Conservation (phyloP, 2,329 filamentous ascomycete species). For the Cladorrhinum sp. region DNA sequence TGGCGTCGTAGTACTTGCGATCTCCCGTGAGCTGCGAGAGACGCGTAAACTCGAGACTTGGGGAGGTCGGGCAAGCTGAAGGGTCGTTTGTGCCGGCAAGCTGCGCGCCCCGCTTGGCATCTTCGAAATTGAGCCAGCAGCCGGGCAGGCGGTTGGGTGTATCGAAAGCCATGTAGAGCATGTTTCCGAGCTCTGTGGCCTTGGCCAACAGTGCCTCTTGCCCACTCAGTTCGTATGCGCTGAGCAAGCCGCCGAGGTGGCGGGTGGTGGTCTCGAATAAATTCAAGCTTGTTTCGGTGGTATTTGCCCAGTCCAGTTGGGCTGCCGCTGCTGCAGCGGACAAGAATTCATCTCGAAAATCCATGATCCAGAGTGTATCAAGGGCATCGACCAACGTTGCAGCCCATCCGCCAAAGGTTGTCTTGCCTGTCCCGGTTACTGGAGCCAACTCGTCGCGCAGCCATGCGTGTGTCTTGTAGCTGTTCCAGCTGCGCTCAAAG, state of each 20-base stretch:
- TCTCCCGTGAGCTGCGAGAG: constrained; percentile 67
- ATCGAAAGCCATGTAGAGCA: constrained; percentile 48
- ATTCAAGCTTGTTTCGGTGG: constrained; percentile 38
- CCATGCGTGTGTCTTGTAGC: constrained; percentile 53
- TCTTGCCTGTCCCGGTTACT: constrained; percentile 44
- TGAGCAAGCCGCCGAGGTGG: constrained; percentile 44
- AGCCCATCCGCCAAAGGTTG: constrained; percentile 53
- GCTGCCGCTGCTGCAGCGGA: constrained; percentile 48
- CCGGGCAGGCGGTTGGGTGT: constrained; percentile 48
- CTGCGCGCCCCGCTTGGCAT: constrained; percentile 36
- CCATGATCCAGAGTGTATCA: constrained; percentile 64
- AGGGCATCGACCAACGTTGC: constrained; percentile 60
- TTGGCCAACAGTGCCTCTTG: constrained; percentile 43
- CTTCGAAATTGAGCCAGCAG: constrained; percentile 55
- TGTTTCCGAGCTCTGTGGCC: constrained; percentile 44
- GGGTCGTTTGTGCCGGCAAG: constrained; percentile 36
- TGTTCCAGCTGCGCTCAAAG: constrained; percentile 46
- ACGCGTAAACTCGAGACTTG: constrained; percentile 69
- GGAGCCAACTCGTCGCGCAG: constrained; percentile 51
- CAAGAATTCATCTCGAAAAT: constrained; percentile 53
- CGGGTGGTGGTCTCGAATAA: constrained; percentile 49
- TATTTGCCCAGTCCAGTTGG: constrained; percentile 49
- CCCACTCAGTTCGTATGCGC: constrained; percentile 45
- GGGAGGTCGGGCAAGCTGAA: constrained; percentile 50
- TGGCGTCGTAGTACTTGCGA: constrained; percentile 70